A percentile compares a stretch with the other conserved stretches of the same genome.
Conservation (phyloP, 805 yeast species). For the Blastobotrys mokoenaii region DNA sequence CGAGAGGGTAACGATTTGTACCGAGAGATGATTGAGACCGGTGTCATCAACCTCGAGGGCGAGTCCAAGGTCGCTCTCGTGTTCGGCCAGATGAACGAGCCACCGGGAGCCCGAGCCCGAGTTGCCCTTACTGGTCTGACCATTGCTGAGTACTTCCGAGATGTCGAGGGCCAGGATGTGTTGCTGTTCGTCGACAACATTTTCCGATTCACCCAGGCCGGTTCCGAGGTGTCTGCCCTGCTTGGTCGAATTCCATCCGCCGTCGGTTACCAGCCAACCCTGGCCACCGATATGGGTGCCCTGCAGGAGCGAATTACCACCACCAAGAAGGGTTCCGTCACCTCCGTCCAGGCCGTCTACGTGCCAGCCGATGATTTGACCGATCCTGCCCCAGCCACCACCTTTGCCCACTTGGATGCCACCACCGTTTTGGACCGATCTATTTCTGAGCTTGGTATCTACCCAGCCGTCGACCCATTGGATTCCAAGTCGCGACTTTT, state of each 20-base stretch:
- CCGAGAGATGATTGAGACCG: constrained; percentile 99
- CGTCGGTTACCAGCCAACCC: constrained; percentile 99
- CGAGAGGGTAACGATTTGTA: constrained; percentile 99
- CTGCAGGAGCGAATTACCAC: constrained; percentile 99
- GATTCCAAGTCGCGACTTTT: constrained; percentile 98
- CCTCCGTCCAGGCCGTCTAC: constrained; percentile 99
- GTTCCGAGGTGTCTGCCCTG: constrained; percentile 99
- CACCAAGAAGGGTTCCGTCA: constrained; percentile 99
- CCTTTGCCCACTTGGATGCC: constrained; percentile 99
- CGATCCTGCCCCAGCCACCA: constrained; percentile 99
- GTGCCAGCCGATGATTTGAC: constrained; percentile 99
- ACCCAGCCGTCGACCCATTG: constrained; percentile 99
- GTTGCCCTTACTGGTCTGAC: constrained; percentile 99
- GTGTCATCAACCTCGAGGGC: constrained; percentile 99
- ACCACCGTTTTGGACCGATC: constrained; percentile 99
- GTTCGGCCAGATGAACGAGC: constrained; percentile 99
- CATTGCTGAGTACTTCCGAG: constrained; percentile 99
- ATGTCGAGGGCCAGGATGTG: constrained; percentile 99
- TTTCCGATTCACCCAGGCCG: constrained; percentile 99
- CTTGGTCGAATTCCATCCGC: constrained; percentile 99
- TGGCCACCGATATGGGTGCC: constrained; percentile 99
- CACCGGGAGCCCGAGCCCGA: constrained; percentile 99
- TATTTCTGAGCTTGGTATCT: constrained; percentile 99
- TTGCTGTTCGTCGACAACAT: constrained; percentile 98
- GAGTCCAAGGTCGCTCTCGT: constrained; percentile 99